Percentiles rank a stretch among this genome's conserved stretches.
Conservation (phyloP, 2,329 filamentous ascomycete species). For the Penicillium hordei region DNA sequence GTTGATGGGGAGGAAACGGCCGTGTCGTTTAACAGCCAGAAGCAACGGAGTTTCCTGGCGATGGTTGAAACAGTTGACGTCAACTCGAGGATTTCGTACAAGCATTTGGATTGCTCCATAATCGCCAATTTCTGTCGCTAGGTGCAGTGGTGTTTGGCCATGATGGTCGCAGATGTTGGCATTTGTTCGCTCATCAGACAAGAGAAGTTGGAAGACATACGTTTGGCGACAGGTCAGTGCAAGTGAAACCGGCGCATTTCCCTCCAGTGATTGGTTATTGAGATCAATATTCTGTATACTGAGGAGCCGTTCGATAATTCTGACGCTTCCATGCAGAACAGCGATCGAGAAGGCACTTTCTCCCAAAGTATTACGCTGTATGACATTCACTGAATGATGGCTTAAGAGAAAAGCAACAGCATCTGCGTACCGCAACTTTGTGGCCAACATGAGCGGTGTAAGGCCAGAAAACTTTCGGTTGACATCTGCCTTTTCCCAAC, state of each 20-base stretch:
- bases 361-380: not conserved
- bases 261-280: not conserved
- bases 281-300: not conserved
- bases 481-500: conserved; percentile 1
- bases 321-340: not conserved
- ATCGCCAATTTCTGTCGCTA: conserved; percentile 1
- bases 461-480: not conserved
- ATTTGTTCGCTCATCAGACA: not conserved
- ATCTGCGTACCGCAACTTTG: not conserved
- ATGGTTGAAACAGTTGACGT: not conserved
- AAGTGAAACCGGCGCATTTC: not conserved
- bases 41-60: conserved; percentile 1
- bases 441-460: not conserved
- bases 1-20: not conserved
- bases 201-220: not conserved
- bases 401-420: conserved; percentile 3
- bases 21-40: not conserved
- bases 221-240: not conserved
- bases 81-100: not conserved
- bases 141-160: not conserved
- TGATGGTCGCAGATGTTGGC: conserved; percentile 1
- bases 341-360: conserved; percentile 2
- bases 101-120: conserved; percentile 1
- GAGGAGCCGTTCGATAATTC: not conserved
- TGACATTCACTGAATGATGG: not conserved